phyloP scores from a whole-genome alignment of 2,329 filamentous ascomycete genomes.

The Bretziella fagacearum region DNA sequence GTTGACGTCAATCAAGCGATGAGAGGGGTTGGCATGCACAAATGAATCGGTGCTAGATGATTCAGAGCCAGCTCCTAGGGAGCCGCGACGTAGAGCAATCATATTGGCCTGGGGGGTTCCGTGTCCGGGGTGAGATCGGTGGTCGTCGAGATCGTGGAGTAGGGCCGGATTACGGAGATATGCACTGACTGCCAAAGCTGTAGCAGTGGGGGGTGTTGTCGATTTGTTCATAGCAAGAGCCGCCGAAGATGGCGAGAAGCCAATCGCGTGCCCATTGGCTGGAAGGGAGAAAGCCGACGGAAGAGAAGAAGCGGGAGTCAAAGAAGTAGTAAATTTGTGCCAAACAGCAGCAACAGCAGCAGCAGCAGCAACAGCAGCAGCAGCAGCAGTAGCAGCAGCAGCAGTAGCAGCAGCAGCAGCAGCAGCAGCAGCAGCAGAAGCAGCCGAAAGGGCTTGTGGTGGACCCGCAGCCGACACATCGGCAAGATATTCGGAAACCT shows the following conservation, averaged over 20 bases:
- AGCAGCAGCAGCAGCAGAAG: not conserved
- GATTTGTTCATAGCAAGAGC: constrained; percentile 19
- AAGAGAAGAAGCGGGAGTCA: not conserved
- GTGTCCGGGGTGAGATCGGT: not conserved
- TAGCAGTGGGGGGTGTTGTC: constrained; percentile 23
- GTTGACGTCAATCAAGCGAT: constrained; percentile 54
- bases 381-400: not conserved
- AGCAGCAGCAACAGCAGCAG: not conserved
- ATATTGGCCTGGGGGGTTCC: constrained; percentile 4
- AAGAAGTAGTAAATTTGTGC: not conserved
- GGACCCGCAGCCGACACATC: constrained; percentile 6
- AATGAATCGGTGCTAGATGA: constrained; percentile 27
- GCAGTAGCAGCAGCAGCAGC: not conserved
- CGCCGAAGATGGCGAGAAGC: constrained; percentile 13
- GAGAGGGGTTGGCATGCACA: constrained; percentile 25
- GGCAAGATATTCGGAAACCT: constrained; percentile 12
- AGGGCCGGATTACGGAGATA: not conserved
- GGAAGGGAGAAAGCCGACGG: not conserved
- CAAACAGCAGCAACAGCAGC: not conserved
- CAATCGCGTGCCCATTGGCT: constrained; percentile 15
- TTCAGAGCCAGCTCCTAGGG: constrained; percentile 36
- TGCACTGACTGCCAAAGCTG: constrained; percentile 23
- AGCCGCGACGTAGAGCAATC: constrained; percentile 19
- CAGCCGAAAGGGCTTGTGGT: no score
- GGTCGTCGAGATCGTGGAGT: not conserved